Evolutionary conservation across 2,329 filamentous ascomycete species (phyloP).

Genomic region (Colletotrichum sp.): DNA sequence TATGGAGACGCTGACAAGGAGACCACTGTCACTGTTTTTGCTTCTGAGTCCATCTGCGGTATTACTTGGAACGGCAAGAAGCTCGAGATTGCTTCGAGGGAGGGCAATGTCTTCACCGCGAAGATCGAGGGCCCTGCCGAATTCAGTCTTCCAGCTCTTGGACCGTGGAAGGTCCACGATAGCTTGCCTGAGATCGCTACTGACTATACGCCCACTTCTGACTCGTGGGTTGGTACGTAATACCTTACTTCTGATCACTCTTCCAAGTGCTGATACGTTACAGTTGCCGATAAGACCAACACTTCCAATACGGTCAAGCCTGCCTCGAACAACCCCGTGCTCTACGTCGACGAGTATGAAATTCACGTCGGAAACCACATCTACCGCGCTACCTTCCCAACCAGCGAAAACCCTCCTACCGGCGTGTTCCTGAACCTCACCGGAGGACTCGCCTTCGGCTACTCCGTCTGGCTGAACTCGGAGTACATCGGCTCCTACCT

Average conservation of each 20-base stretch:
- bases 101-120: constrained; percentile 31
- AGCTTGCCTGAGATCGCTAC: constrained; percentile 50
- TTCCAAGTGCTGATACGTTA: neutral
- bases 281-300: constrained; percentile 51
- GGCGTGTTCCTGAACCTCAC: constrained; percentile 55
- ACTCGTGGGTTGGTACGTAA: constrained; percentile 45
- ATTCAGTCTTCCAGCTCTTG: constrained; percentile 43
- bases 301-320: constrained; percentile 54
- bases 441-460: constrained; percentile 61
- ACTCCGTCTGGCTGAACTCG: constrained; percentile 62
- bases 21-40: constrained; percentile 51
- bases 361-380: constrained; percentile 59
- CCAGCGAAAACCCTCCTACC: constrained; percentile 37
- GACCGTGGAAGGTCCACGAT: constrained; percentile 51
- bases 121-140: constrained; percentile 29
- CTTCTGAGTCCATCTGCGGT: constrained; percentile 44
- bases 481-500: constrained; percentile 60
- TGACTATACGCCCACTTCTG: constrained; percentile 46
- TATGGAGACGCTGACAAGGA: constrained; percentile 48
- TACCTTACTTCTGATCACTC: neutral
- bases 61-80: constrained; percentile 58
- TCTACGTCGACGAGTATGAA: constrained; percentile 63
- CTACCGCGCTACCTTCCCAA: constrained; percentile 57
- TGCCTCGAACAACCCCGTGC: constrained; percentile 54
- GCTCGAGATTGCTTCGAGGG: constrained; percentile 27